phyloP scores from a whole-genome alignment of 192 early-diverging fungal species.

The Coemansia aciculifera region DNA sequence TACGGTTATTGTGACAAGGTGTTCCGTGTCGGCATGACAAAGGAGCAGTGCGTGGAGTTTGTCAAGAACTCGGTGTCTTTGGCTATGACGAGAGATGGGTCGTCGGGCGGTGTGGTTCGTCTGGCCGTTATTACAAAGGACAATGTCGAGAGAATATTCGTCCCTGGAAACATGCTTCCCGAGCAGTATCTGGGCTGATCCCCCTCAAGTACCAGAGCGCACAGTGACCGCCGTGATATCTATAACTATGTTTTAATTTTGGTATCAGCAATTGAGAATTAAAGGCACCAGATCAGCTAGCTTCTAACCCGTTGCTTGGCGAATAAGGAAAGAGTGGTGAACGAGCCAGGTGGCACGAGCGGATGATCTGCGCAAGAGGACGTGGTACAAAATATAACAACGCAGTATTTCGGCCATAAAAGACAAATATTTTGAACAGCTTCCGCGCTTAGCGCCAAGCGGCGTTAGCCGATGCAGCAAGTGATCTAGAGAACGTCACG shows the following conservation, averaged over 20 bases:
- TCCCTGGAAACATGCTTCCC: constrained; percentile 79
- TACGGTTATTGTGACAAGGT: constrained; percentile 96
- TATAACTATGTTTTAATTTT: background rate
- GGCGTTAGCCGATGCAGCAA: background rate
- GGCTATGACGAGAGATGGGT: constrained; percentile 95
- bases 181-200: constrained; percentile 39
- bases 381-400: background rate
- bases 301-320: background rate
- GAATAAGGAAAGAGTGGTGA: background rate
- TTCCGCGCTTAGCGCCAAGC: background rate
- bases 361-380: background rate
- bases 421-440: background rate
- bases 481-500: background rate
- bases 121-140: constrained; percentile 89
- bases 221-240: background rate
- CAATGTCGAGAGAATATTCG: constrained; percentile 85
- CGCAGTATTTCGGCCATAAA: background rate
- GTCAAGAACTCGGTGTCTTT: constrained; percentile 92
- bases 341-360: background rate
- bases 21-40: constrained; percentile 78
- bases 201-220: background rate
- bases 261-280: background rate
- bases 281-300: background rate
- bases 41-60: constrained; percentile 88
- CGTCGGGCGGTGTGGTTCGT: constrained; percentile 94